Percentiles rank a stretch among this genome's conserved stretches.
Conservation (phyloP, 305 asterid genomes). For the Fraxinus platypoda region DNA sequence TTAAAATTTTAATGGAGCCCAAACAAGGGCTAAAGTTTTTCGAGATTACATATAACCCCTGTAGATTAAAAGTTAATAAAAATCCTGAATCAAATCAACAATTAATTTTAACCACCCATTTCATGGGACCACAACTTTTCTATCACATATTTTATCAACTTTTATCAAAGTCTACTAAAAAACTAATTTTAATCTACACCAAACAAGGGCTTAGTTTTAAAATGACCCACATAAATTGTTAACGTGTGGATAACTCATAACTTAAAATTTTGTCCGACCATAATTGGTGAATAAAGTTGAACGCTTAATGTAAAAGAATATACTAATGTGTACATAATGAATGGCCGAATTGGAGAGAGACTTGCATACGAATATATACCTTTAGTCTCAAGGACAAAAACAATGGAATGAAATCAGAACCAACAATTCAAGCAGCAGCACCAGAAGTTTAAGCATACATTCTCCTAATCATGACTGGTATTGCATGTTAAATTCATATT, state of each 20-base stretch:
- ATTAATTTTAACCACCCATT: too few species aligned
- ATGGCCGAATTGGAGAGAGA: not conserved
- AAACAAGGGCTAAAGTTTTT: not conserved
- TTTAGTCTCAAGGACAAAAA: not conserved
- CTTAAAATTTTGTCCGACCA: not conserved
- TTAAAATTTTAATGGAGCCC: too few species aligned
- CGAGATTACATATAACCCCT: not conserved
- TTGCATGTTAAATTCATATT: not conserved
- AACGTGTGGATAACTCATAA: not conserved
- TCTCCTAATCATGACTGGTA: not conserved
- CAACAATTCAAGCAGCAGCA: not conserved
- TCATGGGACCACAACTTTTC: not conserved
- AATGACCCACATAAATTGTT: not conserved
- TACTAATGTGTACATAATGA: not conserved
- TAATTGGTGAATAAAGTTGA: not conserved
- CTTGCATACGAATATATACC: not conserved
- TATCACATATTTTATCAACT: too few species aligned
- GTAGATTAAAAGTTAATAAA: not conserved
- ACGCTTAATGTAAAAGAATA: not conserved
- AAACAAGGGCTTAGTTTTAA: not conserved
- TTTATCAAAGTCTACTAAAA: too few species aligned
- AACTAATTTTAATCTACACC: too few species aligned
- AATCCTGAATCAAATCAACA: not conserved
- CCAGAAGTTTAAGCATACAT: not conserved
- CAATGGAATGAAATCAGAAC: not conserved